Conservation (phyloP, 352 stramenopile genomes). For the Phytophthora boehmeriae region DNA sequence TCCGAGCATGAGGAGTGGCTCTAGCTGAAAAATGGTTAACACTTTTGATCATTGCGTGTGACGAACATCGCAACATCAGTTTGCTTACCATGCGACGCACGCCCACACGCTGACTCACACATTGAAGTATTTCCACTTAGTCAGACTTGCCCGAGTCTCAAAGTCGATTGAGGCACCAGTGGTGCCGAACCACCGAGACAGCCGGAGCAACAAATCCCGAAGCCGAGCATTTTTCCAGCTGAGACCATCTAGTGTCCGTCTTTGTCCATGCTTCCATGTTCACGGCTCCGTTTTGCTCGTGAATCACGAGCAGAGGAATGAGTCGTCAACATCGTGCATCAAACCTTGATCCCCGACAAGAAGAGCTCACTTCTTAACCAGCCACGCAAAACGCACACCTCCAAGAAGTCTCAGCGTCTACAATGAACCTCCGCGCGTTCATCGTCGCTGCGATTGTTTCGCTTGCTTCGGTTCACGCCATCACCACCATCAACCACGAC, state of each 20-base stretch:
- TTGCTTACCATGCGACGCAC: no score
- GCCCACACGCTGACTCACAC: no score
- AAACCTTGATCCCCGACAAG: not conserved
- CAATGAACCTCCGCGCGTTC: constrained; percentile 26
- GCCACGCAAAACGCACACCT: not conserved
- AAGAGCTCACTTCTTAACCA: not conserved
- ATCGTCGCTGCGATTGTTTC: constrained; percentile 13
- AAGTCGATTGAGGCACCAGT: no score
- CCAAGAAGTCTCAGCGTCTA: not conserved
- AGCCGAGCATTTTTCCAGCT: not conserved
- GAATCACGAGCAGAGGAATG: no score
- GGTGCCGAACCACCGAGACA: not conserved
- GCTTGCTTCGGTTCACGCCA: constrained; percentile 5
- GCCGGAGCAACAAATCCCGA: not conserved
- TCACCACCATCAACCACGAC: constrained; percentile 32
- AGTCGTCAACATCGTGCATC: no score
- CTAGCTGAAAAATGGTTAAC: no score
- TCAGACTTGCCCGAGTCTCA: no score
- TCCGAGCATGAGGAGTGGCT: no score
- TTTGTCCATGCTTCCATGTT: not conserved
- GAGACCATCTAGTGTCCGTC: not conserved
- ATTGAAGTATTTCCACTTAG: no score
- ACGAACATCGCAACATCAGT: no score
- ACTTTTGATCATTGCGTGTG: no score
- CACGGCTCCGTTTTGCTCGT: not conserved